Evolutionary conservation across 2,329 filamentous ascomycete genomes (phyloP).

Genomic region (Seiridium unicorne): DNA sequence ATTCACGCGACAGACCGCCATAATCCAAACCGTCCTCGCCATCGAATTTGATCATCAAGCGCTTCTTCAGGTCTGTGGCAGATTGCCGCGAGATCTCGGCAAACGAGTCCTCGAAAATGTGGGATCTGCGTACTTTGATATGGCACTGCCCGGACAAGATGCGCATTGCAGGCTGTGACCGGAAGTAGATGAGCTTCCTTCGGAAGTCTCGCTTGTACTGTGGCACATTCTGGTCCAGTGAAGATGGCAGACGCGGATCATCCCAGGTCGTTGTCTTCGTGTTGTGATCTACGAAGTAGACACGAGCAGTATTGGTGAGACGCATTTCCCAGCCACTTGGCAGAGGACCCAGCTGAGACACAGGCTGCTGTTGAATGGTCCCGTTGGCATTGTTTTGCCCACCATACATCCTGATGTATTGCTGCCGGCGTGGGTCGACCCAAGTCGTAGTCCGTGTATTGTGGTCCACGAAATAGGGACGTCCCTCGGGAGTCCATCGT

Average conservation of each 20-base stretch:
- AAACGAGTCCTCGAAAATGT: conserved; percentile 99
- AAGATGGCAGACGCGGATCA: conserved; percentile 90
- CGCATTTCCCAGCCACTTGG: conserved; percentile 99
- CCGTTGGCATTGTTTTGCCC: conserved; percentile 83
- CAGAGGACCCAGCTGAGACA: conserved; percentile 91
- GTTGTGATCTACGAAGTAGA: conserved; percentile 99
- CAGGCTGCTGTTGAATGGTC: conserved; percentile 93
- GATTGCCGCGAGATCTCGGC: conserved; percentile 97
- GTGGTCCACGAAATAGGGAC: conserved; percentile 96
- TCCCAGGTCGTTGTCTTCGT: conserved; percentile 99
- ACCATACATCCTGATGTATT: conserved; percentile 96
- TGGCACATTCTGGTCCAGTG: conserved; percentile 94
- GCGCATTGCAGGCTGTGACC: conserved; percentile 92
- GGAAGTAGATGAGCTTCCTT: conserved; percentile 98
- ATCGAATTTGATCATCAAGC: conserved; percentile 99
- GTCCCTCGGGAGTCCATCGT: conserved; percentile 89
- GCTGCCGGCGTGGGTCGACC: conserved; percentile 95
- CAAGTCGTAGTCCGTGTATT: conserved; percentile 97
- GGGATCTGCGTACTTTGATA: conserved; percentile 92
- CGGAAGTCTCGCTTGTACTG: conserved; percentile 99
- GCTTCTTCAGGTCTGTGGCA: conserved; percentile 94
- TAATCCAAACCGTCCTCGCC: conserved; percentile 98
- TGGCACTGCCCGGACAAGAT: conserved; percentile 97
- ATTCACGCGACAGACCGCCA: conserved; percentile 94
- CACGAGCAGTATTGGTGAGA: conserved; percentile 92